These are phyloP conservation scores for Entomortierella chlamydospora DNA, from an alignment of 192 early-diverging fungal genomes.

Conservation along the genomic window DNA sequence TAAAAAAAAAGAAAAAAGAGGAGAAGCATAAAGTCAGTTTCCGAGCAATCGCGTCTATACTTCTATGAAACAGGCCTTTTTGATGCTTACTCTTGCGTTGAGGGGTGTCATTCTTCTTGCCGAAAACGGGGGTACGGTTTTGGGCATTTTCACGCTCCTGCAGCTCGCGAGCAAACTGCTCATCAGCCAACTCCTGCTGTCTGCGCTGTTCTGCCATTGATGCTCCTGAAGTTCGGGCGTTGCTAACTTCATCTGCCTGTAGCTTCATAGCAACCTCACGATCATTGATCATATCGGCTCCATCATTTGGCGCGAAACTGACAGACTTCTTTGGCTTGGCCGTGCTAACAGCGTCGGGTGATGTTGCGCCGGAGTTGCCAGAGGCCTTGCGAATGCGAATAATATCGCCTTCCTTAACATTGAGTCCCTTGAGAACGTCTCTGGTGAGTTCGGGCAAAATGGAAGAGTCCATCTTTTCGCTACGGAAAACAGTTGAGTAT, in stretches of 20 bases:
- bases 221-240: slow-evolving; percentile 22
- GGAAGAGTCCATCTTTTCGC: slow-evolving; percentile 86
- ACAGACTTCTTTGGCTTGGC: slow-evolving; percentile 55
- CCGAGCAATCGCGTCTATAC: too few species aligned
- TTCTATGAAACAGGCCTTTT: too few species aligned
- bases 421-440: slow-evolving; percentile 79
- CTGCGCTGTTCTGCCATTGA: slow-evolving; percentile 56
- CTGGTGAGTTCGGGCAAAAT: slow-evolving; percentile 81
- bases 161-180: slow-evolving; percentile 82
- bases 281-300: slow-evolving; percentile 45
- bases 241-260: slow-evolving; percentile 51
- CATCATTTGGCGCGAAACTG: slow-evolving; percentile 50
- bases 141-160: slow-evolving; percentile 76
- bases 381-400: slow-evolving; percentile 77
- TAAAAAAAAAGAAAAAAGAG: background rate
- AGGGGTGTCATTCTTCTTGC: slow-evolving; percentile 42
- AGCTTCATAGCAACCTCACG: slow-evolving; percentile 47
- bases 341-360: slow-evolving; percentile 58
- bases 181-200: slow-evolving; percentile 72
- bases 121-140: slow-evolving; percentile 48
- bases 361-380: slow-evolving; percentile 55
- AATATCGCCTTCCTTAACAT: slow-evolving; percentile 88
- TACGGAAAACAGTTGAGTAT: slow-evolving; percentile 88
- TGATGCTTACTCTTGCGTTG: slow-evolving; percentile 46
- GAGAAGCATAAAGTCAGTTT: background rate